phyloP scores from a whole-genome alignment of 1,284 basidiomycete genomes.

The Boletus coffeatus region DNA sequence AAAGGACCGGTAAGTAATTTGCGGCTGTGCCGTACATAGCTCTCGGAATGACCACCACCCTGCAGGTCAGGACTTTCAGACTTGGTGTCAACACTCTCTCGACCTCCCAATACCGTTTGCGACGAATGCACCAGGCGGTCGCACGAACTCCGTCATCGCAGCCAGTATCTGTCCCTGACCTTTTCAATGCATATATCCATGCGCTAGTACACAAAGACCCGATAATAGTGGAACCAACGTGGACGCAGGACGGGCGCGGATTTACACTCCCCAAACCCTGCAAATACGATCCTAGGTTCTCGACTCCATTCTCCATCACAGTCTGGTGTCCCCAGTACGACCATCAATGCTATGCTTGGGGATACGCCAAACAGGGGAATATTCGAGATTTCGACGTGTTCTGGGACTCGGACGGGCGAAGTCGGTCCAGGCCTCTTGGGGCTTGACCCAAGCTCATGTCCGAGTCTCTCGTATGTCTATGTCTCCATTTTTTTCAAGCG shows the following conservation, averaged over 20 bases:
- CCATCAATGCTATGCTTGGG: conserved; percentile 42
- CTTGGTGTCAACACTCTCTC: conserved; percentile 1
- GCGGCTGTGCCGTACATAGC: background rate
- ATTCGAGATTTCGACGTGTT: conserved; percentile 41
- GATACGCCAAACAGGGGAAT: conserved; percentile 47
- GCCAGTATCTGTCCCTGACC: background rate
- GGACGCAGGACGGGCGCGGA: background rate
- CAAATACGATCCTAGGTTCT: background rate
- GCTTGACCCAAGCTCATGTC: conserved; percentile 17
- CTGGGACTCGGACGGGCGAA: no score
- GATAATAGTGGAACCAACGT: background rate
- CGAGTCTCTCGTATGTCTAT: conserved; percentile 33
- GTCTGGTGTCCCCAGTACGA: conserved; percentile 32
- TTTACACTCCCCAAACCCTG: background rate
- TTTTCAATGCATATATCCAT: background rate
- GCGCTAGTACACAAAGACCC: background rate
- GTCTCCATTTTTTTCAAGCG: conserved; percentile 7
- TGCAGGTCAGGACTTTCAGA: conserved; percentile 4
- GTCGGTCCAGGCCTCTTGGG: no score
- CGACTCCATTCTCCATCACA: conserved; percentile 5
- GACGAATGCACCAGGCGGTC: conserved; percentile 19
- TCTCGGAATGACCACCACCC: background rate
- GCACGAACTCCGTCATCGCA: conserved; percentile 1
- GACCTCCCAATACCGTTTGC: background rate
- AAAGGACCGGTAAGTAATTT: background rate